These are phyloP conservation scores for Lactarius evosmus DNA, from an alignment of 768 basidiomycete species.

Conservation along the genomic window DNA sequence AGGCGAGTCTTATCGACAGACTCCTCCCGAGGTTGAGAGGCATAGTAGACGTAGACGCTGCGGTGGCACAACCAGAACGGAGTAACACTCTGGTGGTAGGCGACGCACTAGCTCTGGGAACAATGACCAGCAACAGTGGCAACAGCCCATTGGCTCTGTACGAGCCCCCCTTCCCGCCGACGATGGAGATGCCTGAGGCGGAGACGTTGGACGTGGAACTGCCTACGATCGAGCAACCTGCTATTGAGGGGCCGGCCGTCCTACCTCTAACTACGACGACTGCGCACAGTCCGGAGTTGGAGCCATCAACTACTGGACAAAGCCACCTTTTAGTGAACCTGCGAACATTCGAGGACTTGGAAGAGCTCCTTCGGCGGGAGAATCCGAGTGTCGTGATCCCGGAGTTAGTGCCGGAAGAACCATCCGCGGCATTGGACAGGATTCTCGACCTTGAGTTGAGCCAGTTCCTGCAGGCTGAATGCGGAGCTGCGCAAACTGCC, in stretches of 20 bases:
- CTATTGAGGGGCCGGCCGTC: not conserved
- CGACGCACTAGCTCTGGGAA: not conserved
- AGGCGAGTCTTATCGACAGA: not conserved
- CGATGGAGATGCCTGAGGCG: not conserved
- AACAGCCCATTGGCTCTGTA: not conserved
- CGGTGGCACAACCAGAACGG: not conserved
- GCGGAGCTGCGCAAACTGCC: not conserved
- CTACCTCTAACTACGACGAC: not conserved
- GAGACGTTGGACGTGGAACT: not conserved
- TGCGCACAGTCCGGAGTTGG: not conserved
- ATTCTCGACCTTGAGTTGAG: not conserved
- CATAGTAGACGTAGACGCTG: not conserved
- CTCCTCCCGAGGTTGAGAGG: slow-evolving; percentile 5
- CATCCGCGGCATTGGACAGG: not conserved
- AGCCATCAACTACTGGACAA: not conserved
- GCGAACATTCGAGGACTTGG: not conserved
- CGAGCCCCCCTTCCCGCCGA: not conserved
- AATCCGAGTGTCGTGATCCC: not conserved
- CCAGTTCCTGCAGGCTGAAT: not conserved
- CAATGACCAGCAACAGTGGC: not conserved
- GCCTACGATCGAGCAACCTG: not conserved
- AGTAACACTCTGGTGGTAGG: slow-evolving; percentile 4
- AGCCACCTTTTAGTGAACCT: not conserved
- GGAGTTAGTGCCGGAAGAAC: not conserved
- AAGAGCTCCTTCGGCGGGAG: not conserved